Percentiles rank a stretch among this genome's conserved stretches.
phyloP scores from a whole-genome alignment of 768 basidiomycete genomes.

The Termitomyces sp. region DNA sequence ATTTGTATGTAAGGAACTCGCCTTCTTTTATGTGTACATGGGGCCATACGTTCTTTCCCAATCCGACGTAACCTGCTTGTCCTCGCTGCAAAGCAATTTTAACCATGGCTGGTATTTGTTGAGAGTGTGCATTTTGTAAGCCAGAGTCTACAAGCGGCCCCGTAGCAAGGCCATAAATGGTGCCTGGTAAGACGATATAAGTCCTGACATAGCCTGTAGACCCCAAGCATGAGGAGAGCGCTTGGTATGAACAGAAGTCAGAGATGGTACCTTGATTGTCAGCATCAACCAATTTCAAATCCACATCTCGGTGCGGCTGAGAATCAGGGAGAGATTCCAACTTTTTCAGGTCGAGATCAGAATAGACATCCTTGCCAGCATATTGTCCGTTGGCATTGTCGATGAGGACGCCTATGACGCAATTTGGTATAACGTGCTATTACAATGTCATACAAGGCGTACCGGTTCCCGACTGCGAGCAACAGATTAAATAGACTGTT shows the following conservation, averaged over 20 bases:
- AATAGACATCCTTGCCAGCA: slow-evolving; percentile 35
- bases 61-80: slow-evolving; percentile 45
- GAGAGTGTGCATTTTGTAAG: slow-evolving; percentile 43
- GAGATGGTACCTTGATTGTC: slow-evolving; percentile 36
- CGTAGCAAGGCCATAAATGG: slow-evolving; percentile 45
- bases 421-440: background rate
- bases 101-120: slow-evolving; percentile 44
- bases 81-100: slow-evolving; percentile 34
- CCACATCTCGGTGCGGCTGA: slow-evolving; percentile 46
- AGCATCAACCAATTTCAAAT: slow-evolving; percentile 41
- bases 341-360: slow-evolving; percentile 40
- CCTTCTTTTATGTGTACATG: slow-evolving; percentile 36
- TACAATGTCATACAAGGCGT: background rate
- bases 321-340: slow-evolving; percentile 40
- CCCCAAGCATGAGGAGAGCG: background rate
- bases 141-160: slow-evolving; percentile 46
- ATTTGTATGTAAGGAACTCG: background rate
- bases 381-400: slow-evolving; percentile 39
- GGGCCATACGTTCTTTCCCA: slow-evolving; percentile 50
- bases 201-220: slow-evolving; percentile 17
- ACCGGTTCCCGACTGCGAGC: slow-evolving; percentile 29
- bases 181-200: slow-evolving; percentile 49
- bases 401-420: slow-evolving; percentile 28
- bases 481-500: background rate
- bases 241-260: background rate